Base-by-base conservation (phyloP, 2,329 filamentous ascomycete species). In the Ascosphaera apis region DNA sequence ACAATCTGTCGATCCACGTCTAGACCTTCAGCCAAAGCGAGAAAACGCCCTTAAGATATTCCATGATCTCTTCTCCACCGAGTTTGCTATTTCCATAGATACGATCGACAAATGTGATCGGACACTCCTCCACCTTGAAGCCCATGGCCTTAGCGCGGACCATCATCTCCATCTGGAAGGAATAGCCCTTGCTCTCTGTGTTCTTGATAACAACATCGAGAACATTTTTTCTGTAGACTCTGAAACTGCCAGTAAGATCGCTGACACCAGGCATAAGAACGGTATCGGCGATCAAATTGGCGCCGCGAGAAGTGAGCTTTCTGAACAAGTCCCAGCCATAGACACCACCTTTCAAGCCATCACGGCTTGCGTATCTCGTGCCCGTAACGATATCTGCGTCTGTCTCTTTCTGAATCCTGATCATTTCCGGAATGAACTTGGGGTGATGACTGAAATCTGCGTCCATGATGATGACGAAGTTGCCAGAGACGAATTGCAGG, bases 131-230 rank as follows among this genome's bases (percentile, higher is more conserved):
- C 21, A 98, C 86, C 27, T 75, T 79, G 62, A 72, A 91, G 1
- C 88, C 86, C 80, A 93, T 84, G 12, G 78, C 80, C 70, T 93
- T 93, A 23, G 88, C 88, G 42, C 84, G 69, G 6, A 95, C 86
- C 76, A 93, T 95, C 73, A 98, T 78, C 67, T 93, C 86, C 88
- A 98, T 98, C 71, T 98, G 88, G 66, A 98, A 98, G 30, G 79
- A 86, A 56, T 95, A 98, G 2, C 88, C 88, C 62, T 95, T 92
- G 54, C 81, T 88, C 66, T 93, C 77, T 6, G 83, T 93, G 57
- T 69, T 81, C 50, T 67, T 64, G 48, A 98, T 93, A 39, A 91
- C 82, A 65, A 81, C 84, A 56, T 91, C 71, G 50, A 98, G 58
- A 42, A 92, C 81, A 40, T 65, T 62, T 61, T 77, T 83, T 73